Conservation (phyloP, 495 filamentous ascomycete species). For the Cladorrhinum samala region DNA sequence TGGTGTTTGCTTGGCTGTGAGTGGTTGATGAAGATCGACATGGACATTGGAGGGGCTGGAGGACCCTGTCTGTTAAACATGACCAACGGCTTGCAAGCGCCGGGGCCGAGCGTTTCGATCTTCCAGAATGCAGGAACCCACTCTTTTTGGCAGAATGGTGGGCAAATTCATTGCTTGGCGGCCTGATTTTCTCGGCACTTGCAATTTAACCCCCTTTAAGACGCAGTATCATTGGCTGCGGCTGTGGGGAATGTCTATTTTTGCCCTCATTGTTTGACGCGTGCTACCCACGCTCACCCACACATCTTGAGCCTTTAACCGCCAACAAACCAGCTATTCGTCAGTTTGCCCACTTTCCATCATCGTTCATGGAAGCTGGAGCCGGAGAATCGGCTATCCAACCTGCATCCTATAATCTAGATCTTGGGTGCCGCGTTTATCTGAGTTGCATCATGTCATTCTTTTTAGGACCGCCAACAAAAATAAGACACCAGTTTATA, state of each 20-base stretch:
- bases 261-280: constrained; percentile 14
- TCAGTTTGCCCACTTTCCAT: neutral
- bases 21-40: constrained; percentile 11
- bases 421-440: too few relatives aligned
- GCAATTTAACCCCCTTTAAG: constrained; percentile 10
- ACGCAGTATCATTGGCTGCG: neutral
- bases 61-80: constrained; percentile 18
- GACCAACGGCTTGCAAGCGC: constrained; percentile 18
- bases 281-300: neutral
- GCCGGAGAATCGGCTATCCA: constrained; percentile 5
- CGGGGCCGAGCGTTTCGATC: constrained; percentile 10
- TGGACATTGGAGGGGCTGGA: constrained; percentile 13
- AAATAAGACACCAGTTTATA: neutral
- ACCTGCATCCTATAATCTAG: constrained; percentile 1
- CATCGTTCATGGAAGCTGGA: neutral
- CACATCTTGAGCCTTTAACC: constrained; percentile 11
- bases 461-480: too few relatives aligned
- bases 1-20: constrained; percentile 7
- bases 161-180: constrained; percentile 8
- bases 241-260: constrained; percentile 7
- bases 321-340: constrained; percentile 2
- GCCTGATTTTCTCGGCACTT: neutral
- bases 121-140: neutral
- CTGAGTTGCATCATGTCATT: too few relatives aligned
- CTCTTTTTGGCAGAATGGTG: neutral